Base-by-base conservation (phyloP, 2,329 filamentous ascomycete genomes). In the Beauveria caledonica region DNA sequence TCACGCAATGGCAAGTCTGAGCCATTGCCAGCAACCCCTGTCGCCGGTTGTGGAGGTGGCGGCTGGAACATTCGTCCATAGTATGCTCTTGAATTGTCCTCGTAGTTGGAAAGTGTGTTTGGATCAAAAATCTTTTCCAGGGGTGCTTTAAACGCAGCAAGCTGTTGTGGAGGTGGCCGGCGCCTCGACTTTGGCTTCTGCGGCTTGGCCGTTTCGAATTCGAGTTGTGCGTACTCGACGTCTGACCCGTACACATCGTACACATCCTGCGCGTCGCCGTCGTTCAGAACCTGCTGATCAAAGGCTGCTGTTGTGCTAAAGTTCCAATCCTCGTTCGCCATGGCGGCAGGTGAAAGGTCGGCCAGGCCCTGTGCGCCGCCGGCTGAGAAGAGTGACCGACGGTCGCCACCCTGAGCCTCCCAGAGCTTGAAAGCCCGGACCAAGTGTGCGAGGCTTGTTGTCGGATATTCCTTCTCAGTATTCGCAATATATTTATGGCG, bases 381-480 rank as follows among this genome's bases (percentile, higher is more conserved):
- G 3, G 78, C 72, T 6, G 79, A 79, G 64, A 88, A 88, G 1
- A 88, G 75, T 17, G 85, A 87, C 63, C 82, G 83, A 50, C 89
- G 82, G 65, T 83, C 84, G 29, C 89, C 89, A 25, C 89, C 89
- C 65, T 84, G 81, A 8, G 85, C 81, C 70, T 92, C 89, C 89
- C 89, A 93, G 21, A 86, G 69, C 68, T 86, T 87, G 73, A 88
- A 93, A 13, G 84, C 86, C 64, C 85, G 83, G 10, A 93, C 86
- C 1, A 93, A 77, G 62, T 84, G 78, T 2, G 83, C 76, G 2
- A 93, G 78, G 5, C 78, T 80, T 0, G 80, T 80, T 0, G 86
- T 85, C 0, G 89, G 89, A 66, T 89, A 86, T 49, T 76, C 76
- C 15, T 81, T 76, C 7, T 79, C 77, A 0, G 87, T 89, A 62